Base-by-base conservation (phyloP, 192 early-diverging fungal species). In the Coemansia sp. region DNA sequence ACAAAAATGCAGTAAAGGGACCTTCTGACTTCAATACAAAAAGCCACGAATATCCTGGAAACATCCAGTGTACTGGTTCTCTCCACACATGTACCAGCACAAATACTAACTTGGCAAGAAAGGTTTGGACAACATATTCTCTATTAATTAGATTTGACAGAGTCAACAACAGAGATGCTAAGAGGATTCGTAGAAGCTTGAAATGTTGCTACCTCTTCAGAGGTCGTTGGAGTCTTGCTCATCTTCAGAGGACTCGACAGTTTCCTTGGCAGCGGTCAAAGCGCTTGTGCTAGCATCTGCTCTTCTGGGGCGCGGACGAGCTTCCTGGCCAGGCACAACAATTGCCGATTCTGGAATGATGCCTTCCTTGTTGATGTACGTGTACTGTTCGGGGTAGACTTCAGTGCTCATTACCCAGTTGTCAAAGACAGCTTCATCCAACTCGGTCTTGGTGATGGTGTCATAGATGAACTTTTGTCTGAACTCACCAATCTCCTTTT, bases 381-480 rank as follows among this genome's bases (percentile, higher is more conserved):
- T 54, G 57, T 69, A 81, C 30, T 73, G 68, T 44, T 81, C 78
- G 2, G 78, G 82, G 50, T 65, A 78, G 22, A 77, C 65, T 65
- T 84, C 78, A 2, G 59, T 58, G 67, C 58, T 60, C 64, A 60
- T 65, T 48, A 75, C 74, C 82, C 82, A 84, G 18, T 47, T 26
- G 53, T 81, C 74, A 64, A 84, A 94, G 76, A 73, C 72, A 22
- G 68, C 65, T 10, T 89, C 87, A 4, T 69, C 64, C 51, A 83
- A 50, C 82, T 99, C 97, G 14, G 89, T 88, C 48, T 86, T 75
- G 52, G 88, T 82, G 23, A 97, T 91, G 18, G 84, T 82, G 21
- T 84, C 77, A 80, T 96, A 95, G 64, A 99, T 96, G 68, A 82
- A 93, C 74, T 92, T 81, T 65, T 93, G 81, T 82, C 94, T 96